A percentile compares a stretch with the other conserved stretches of the same genome.
Evolutionary conservation across 257 asterid genomes (phyloP).

Genomic region (Nemophila menziesii): DNA sequence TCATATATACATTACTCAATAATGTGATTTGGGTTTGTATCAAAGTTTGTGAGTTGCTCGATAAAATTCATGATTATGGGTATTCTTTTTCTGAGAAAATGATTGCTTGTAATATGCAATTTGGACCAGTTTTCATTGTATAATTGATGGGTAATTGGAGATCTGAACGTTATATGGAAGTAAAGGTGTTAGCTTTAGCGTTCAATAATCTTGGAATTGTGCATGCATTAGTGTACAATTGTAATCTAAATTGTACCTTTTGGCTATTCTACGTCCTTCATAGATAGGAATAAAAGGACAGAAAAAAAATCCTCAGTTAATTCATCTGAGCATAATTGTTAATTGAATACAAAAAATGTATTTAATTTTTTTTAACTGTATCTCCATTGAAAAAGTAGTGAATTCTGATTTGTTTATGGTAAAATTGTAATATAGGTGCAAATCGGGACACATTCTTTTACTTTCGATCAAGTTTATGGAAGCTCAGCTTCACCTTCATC

Average conservation of each 20-base stretch:
- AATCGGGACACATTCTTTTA: conserved; percentile 89
- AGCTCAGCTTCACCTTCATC: conserved; percentile 65
- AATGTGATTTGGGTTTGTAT: background rate
- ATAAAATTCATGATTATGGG: background rate
- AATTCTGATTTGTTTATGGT: conserved; percentile 2
- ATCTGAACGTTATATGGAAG: conserved; percentile 34
- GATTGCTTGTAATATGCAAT: no score
- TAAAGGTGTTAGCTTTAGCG: conserved; percentile 16
- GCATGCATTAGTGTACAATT: no score
- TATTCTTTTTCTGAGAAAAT: background rate
- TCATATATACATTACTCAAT: no score
- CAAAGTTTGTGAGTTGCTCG: no score
- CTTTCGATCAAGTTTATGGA: conserved; percentile 97
- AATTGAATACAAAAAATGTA: no score
- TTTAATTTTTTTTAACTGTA: no score
- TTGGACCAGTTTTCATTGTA: conserved; percentile 13
- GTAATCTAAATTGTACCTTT: conserved; percentile 29
- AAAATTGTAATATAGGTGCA: conserved; percentile 43
- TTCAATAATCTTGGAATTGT: no score
- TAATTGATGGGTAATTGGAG: conserved; percentile 17
- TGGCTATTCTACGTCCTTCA: no score
- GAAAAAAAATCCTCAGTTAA: no score
- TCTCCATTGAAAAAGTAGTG: no score
- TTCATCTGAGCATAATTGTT: no score
- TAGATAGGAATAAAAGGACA: no score